Percentiles rank a stretch among this genome's conserved stretches.
phyloP scores from a whole-genome alignment of 2,329 filamentous ascomycete genomes.

The Cladosporium sp. region DNA sequence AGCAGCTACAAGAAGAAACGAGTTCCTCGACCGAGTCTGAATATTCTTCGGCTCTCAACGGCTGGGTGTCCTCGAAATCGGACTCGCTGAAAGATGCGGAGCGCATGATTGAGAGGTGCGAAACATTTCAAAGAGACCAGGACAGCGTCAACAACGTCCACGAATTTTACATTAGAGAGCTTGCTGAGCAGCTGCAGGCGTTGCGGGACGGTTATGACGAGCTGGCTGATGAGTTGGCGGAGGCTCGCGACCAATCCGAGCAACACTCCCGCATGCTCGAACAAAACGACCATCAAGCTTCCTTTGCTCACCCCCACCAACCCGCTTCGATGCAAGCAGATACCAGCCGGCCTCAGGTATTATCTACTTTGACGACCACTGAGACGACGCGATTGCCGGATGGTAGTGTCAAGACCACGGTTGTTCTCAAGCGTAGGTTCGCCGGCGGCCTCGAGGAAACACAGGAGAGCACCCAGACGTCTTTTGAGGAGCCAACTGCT shows the following conservation, averaged over 20 bases:
- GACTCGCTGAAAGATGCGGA: neutral
- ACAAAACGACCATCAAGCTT: neutral
- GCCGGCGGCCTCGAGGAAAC: constrained; percentile 61
- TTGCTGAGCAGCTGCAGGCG: constrained; percentile 60
- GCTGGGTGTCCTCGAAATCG: neutral
- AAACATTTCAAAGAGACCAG: neutral
- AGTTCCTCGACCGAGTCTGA: too few species aligned
- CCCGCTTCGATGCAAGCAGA: neutral
- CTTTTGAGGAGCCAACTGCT: constrained; percentile 8
- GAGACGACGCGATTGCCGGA: constrained; percentile 57
- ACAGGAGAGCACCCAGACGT: constrained; percentile 55
- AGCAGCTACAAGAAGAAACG: too few species aligned
- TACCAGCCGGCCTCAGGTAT: constrained; percentile 33
- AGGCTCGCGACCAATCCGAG: constrained; percentile 61
- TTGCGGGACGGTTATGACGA: constrained; percentile 80
- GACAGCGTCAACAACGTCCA: neutral
- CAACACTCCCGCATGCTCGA: constrained; percentile 39
- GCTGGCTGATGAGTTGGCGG: constrained; percentile 78
- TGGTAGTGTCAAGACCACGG: constrained; percentile 59
- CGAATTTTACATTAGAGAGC: neutral
- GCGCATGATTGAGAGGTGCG: neutral
- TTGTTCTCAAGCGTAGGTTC: constrained; percentile 59
- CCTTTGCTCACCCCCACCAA: neutral
- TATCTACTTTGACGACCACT: constrained; percentile 60
- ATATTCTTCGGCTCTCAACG: neutral